Conservation (phyloP, 2,329 filamentous ascomycete species). For the Penicillium sp. region DNA sequence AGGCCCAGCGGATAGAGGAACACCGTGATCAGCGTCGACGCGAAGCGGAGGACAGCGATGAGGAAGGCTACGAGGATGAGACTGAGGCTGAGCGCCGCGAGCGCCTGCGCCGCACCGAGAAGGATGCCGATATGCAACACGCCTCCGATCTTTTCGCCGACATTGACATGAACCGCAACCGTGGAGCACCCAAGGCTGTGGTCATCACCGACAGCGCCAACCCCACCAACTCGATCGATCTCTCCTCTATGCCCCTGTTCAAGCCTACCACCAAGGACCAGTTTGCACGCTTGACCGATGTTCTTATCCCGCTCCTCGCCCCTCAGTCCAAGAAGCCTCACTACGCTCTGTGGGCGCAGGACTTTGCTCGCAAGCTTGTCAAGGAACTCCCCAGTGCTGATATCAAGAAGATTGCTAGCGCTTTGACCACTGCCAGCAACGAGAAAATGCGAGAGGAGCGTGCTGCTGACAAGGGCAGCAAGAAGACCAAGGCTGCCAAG, state of each 20-base stretch:
- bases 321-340: slow-evolving; percentile 79
- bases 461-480: slow-evolving; percentile 82
- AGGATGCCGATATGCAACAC: slow-evolving; percentile 82
- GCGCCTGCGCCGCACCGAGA: slow-evolving; percentile 70
- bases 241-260: slow-evolving; percentile 75
- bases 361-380: slow-evolving; percentile 79
- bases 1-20: slow-evolving; percentile 78
- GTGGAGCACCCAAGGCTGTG: slow-evolving; percentile 57
- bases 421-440: slow-evolving; percentile 82
- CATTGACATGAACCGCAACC: slow-evolving; percentile 62
- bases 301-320: slow-evolving; percentile 70
- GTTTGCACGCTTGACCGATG: slow-evolving; percentile 72
- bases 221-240: slow-evolving; percentile 72
- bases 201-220: slow-evolving; percentile 64
- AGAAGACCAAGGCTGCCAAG: slow-evolving; percentile 96
- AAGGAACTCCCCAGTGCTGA: slow-evolving; percentile 86
- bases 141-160: slow-evolving; percentile 85
- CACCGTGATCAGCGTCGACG: slow-evolving; percentile 58
- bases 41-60: slow-evolving; percentile 53
- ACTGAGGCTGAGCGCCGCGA: slow-evolving; percentile 67
- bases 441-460: slow-evolving; percentile 99
- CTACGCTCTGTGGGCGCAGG: slow-evolving; percentile 82
- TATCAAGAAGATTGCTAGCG: slow-evolving; percentile 91
- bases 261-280: slow-evolving; percentile 81
- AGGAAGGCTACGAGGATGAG: slow-evolving; percentile 60